Evolutionary conservation across 257 asterid species (phyloP).

Genomic region (Ilex aquifolium): DNA sequence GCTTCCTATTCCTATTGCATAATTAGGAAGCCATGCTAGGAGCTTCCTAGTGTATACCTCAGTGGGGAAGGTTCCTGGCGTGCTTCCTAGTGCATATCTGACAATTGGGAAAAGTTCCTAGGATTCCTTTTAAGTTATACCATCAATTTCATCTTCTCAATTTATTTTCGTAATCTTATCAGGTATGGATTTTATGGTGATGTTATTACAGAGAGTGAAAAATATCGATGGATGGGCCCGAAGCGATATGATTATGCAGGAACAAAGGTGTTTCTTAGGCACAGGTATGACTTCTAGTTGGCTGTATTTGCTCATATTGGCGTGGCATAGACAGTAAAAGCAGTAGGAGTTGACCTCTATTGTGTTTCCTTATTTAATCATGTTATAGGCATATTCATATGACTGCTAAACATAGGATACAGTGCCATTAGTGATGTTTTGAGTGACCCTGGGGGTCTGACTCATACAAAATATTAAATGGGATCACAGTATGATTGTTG

Average conservation of each 20-base stretch:
- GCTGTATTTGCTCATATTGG: slow-evolving; percentile 4
- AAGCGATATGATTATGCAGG: slow-evolving; percentile 90
- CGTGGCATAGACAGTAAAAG: not conserved
- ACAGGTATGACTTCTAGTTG: slow-evolving; percentile 48
- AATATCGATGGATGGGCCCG: slow-evolving; percentile 98
- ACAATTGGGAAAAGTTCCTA: not conserved
- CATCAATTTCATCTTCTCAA: slow-evolving; percentile 4
- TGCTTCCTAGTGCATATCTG: no score
- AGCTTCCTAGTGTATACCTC: slow-evolving; percentile 1
- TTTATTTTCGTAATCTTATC: slow-evolving; percentile 18
- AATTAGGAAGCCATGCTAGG: no score
- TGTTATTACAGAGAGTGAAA: slow-evolving; percentile 94
- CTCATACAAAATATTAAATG: no score
- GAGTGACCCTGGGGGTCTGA: no score
- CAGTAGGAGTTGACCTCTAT: not conserved
- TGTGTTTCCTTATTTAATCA: slow-evolving; percentile 6
- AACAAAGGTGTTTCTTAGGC: slow-evolving; percentile 97
- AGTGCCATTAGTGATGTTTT: no score
- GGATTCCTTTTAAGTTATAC: not conserved
- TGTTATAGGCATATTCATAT: not conserved
- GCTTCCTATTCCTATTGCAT: no score
- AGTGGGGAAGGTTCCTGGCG: not conserved
- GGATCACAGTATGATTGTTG: no score
- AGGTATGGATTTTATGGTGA: slow-evolving; percentile 99
- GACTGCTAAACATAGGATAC: not conserved